Percentiles rank a stretch among this genome's conserved stretches.
phyloP scores from a whole-genome alignment of 2,329 filamentous ascomycete species.

The Colletotrichum navitas region DNA sequence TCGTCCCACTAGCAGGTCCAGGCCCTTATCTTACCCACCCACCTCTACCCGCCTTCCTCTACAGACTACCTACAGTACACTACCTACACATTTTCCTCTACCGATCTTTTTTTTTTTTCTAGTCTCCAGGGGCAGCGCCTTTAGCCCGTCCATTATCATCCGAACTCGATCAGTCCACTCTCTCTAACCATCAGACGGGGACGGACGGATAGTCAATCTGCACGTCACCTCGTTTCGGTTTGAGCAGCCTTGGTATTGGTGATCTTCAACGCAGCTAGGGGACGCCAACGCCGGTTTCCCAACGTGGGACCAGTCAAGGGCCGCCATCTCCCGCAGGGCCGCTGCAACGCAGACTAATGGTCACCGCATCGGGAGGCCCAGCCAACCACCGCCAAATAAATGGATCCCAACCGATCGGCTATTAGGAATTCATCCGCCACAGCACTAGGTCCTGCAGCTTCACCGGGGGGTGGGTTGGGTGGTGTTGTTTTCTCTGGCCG shows the following conservation, averaged over 20 bases:
- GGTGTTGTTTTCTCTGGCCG: not conserved
- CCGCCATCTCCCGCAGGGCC: not conserved
- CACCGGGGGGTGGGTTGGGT: not conserved
- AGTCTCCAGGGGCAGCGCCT: too few relatives aligned
- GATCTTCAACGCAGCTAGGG: not conserved
- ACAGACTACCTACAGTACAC: too few relatives aligned
- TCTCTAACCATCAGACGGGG: not conserved
- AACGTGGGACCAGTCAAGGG: not conserved
- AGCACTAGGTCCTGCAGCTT: constrained; percentile 6
- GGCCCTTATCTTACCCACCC: too few relatives aligned
- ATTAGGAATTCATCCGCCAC: not conserved
- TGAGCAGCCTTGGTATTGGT: not conserved
- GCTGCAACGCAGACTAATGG: not conserved
- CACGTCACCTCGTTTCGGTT: not conserved
- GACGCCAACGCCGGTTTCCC: constrained; percentile 1
- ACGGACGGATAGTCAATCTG: not conserved
- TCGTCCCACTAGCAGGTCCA: not conserved
- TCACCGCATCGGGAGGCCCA: not conserved
- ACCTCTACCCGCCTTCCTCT: too few relatives aligned
- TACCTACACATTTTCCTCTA: too few relatives aligned
- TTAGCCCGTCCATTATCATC: not conserved
- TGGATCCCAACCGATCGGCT: constrained; percentile 7
- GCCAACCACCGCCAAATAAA: constrained; percentile 7
- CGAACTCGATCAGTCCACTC: not conserved
- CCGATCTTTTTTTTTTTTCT: too few relatives aligned